Percentiles rank a stretch among this genome's conserved stretches.
phyloP scores from a whole-genome alignment of 140 eudicot species.

The Flaveria floridana region DNA sequence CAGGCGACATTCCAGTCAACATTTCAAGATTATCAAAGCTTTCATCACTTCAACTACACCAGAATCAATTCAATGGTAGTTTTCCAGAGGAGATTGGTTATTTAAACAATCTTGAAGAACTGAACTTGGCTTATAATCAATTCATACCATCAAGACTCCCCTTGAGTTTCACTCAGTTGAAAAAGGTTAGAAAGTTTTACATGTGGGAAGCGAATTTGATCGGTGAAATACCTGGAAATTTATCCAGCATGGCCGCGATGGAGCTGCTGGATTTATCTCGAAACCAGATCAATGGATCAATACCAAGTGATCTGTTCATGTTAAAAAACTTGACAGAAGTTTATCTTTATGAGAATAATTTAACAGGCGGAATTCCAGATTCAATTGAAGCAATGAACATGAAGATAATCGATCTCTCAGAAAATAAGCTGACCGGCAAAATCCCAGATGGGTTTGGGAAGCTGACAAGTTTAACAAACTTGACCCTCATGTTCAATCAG shows the following conservation, averaged over 20 bases:
- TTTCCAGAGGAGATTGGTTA: slow-evolving; percentile 65
- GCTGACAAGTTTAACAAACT: slow-evolving; percentile 39
- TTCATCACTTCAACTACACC: slow-evolving; percentile 32
- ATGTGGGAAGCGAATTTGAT: slow-evolving; percentile 57
- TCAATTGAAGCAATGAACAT: slow-evolving; percentile 45
- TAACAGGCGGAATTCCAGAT: slow-evolving; percentile 61
- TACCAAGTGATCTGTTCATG: slow-evolving; percentile 61
- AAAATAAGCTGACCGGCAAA: slow-evolving; percentile 49
- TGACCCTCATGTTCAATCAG: slow-evolving; percentile 48
- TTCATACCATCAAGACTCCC: slow-evolving; percentile 57
- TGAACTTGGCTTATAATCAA: slow-evolving; percentile 36
- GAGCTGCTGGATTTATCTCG: slow-evolving; percentile 57
- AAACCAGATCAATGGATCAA: slow-evolving; percentile 54
- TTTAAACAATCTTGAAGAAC: slow-evolving; percentile 47
- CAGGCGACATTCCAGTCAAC: slow-evolving; percentile 59
- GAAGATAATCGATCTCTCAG: slow-evolving; percentile 57
- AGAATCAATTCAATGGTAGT: slow-evolving; percentile 49
- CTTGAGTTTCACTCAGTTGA: slow-evolving; percentile 41
- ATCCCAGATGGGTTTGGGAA: slow-evolving; percentile 62
- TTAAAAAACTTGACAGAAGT: slow-evolving; percentile 49
- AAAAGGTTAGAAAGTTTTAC: slow-evolving; percentile 39
- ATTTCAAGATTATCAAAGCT: slow-evolving; percentile 49
- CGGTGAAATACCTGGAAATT: slow-evolving; percentile 61
- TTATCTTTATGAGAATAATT: slow-evolving; percentile 51
- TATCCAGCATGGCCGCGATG: slow-evolving; percentile 45